Evolutionary conservation across 108 stramenopile genomes (phyloP), one percentile per base, ranked within the genome.

Genomic region (Conticribra guillardii): DNA sequence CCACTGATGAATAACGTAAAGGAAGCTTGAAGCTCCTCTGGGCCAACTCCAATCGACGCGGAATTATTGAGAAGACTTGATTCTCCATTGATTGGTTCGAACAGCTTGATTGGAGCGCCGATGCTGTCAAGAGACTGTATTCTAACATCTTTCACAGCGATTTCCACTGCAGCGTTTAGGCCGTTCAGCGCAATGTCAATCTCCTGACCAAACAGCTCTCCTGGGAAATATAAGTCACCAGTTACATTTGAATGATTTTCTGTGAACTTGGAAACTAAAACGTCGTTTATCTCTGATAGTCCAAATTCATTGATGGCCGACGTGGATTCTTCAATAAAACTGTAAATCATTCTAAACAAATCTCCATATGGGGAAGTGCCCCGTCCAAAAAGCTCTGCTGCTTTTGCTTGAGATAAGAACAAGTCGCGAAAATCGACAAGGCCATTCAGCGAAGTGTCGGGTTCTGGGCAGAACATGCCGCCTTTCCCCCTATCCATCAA

Each of bases 71-170:
- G 51, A 31, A 68, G 49, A 60, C 64, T 75, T 31, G 75, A 45
- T 60, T 83, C 73, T 1, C 70, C 72, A 22, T 48, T 30, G 1
- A 88, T 53, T 1, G 87, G 87, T 11, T 74, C 65, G 8, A 93
- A 76, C 22, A 93, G 17, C 8, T 44, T 60, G 22, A 93, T 46
- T 3, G 87, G 87, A 23, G 65, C 57, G 1, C 81, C 85, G 54
- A 93, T 30, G 19, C 82, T 84, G 46, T 93, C 84, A 0, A 93
- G 44, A 50, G 90, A 84, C 9, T 81, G 71, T 1, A 93, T 50
- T 21, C 60, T 56, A 19, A 85, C 73, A 64, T 93, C 83, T 22
- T 46, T 80, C 4, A 79, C 74, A 27, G 77, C 60, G n/a, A 93
- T 27, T 46, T 69, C 60, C 24, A 90, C 73, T 17, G 34, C 73